Conservation (phyloP, 306 rosid species). For the Prunus mongolica region DNA sequence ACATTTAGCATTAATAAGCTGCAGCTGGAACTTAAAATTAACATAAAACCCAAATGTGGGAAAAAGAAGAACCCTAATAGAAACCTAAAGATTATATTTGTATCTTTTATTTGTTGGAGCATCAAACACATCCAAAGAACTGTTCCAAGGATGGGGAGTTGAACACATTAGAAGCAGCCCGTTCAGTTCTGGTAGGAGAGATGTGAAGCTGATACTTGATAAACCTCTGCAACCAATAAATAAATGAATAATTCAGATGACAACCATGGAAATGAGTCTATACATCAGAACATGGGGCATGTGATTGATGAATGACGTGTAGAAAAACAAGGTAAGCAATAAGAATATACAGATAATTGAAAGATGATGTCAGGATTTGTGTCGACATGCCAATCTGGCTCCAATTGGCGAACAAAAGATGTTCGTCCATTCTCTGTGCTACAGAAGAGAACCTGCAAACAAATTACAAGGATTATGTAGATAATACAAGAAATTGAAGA, state of each 20-base stretch:
- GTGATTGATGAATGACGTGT: background rate
- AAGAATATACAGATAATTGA: constrained; percentile 67
- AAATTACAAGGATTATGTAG: constrained; percentile 4
- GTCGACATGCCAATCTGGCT: constrained; percentile 97
- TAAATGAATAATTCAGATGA: constrained; percentile 23
- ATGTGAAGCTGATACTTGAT: constrained; percentile 86
- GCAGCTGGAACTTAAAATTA: background rate
- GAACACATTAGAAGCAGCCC: constrained; percentile 68
- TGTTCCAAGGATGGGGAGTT: constrained; percentile 75
- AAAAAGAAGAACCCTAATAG: constrained; percentile 29
- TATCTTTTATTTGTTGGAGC: constrained; percentile 27
- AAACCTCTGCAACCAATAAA: constrained; percentile 70
- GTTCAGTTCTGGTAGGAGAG: constrained; percentile 50
- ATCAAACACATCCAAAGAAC: constrained; percentile 75
- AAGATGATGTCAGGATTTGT: constrained; percentile 64
- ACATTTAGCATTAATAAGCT: constrained; percentile 22
- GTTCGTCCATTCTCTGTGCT: constrained; percentile 82
- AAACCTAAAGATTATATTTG: constrained; percentile 31
- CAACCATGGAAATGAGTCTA: background rate
- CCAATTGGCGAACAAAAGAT: constrained; percentile 91
- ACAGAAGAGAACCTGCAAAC: constrained; percentile 82
- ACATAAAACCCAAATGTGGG: no score
- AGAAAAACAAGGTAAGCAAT: background rate
- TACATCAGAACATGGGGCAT: background rate
- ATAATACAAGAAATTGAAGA: background rate